Evolutionary conservation across 768 basidiomycete species (phyloP).

Genomic region (Clitopilus hobsonii): DNA sequence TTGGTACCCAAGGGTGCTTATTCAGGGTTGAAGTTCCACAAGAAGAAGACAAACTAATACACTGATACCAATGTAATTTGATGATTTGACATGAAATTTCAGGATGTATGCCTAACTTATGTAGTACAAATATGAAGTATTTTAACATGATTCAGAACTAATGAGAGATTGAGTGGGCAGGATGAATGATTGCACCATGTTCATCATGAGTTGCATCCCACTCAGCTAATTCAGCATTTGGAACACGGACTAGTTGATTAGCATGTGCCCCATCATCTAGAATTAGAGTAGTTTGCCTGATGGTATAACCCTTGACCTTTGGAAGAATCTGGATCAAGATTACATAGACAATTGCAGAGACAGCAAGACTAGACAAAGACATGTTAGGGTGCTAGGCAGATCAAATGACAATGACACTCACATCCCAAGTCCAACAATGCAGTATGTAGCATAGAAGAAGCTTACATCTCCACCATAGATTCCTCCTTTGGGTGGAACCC

Average conservation of each 20-base stretch:
- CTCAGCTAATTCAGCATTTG: slow-evolving; percentile 21
- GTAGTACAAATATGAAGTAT: no score
- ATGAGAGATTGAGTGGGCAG: no score
- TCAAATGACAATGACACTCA: slow-evolving; percentile 14
- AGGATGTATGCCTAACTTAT: no score
- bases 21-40: no score
- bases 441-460: slow-evolving; percentile 39
- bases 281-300: slow-evolving; percentile 41
- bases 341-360: slow-evolving; percentile 24
- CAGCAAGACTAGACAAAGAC: slow-evolving; percentile 17
- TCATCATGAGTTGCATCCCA: slow-evolving; percentile 32
- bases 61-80: no score
- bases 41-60: no score
- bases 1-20: no score
- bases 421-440: slow-evolving; percentile 31
- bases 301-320: slow-evolving; percentile 33
- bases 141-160: no score
- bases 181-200: slow-evolving; percentile 22
- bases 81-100: no score
- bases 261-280: slow-evolving; percentile 29
- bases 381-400: not conserved
- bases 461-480: slow-evolving; percentile 34
- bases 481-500: slow-evolving; percentile 34
- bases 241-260: slow-evolving; percentile 25
- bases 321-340: slow-evolving; percentile 38